Percentiles rank a stretch among this genome's conserved stretches.
These are phyloP conservation scores for Suillus decipiens DNA, from an alignment of 768 basidiomycete species.

Conservation along the genomic window DNA sequence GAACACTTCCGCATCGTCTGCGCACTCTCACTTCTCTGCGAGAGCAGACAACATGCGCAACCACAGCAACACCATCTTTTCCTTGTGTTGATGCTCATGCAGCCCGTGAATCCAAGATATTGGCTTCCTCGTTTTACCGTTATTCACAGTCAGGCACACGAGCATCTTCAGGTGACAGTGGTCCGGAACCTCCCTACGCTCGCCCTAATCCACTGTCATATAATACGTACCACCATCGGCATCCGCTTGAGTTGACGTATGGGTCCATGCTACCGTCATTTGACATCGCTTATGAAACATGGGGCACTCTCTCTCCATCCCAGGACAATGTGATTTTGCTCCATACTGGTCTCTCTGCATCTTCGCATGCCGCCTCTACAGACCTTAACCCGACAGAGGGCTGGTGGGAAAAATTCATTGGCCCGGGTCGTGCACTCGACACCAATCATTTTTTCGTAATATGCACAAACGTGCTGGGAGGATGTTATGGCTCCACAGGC, in stretches of 20 bases:
- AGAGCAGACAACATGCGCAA: not conserved
- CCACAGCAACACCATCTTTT: conserved; percentile 41
- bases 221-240: conserved; percentile 60
- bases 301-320: conserved; percentile 82
- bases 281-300: conserved; percentile 96
- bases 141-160: conserved; percentile 16
- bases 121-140: conserved; percentile 31
- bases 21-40: not conserved
- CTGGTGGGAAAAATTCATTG: conserved; percentile 99
- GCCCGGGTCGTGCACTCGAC: conserved; percentile 91
- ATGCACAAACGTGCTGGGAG: conserved; percentile 95
- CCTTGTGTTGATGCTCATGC: conserved; percentile 86
- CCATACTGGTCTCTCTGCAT: conserved; percentile 95
- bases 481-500: conserved; percentile 97
- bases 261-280: conserved; percentile 64
- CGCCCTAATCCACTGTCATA: conserved; percentile 78
- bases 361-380: conserved; percentile 91
- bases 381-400: conserved; percentile 75
- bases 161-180: conserved; percentile 41
- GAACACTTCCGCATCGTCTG: not conserved
- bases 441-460: conserved; percentile 91
- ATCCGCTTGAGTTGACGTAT: conserved; percentile 68
- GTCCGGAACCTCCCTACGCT: conserved; percentile 83
- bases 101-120: conserved; percentile 59
- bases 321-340: conserved; percentile 91